phyloP scores from a whole-genome alignment of 306 rosid species.

The Vigna reflexopilosa region DNA sequence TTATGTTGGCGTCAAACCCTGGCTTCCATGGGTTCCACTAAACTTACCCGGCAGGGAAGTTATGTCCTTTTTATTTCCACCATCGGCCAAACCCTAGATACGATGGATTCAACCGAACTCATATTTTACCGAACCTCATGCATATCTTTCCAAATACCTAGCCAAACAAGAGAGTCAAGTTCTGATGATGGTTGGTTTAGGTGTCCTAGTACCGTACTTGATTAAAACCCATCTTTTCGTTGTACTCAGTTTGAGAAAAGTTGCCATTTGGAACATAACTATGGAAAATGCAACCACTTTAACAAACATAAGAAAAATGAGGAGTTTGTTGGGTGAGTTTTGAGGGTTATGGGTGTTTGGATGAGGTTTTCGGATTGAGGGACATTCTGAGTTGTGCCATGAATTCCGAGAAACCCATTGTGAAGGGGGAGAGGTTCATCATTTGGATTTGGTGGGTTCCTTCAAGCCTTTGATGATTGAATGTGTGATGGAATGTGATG shows the following conservation, averaged over 20 bases:
- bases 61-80: slow-evolving; percentile 79
- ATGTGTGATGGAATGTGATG: slow-evolving; percentile 96
- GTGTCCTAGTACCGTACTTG: slow-evolving; percentile 81
- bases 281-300: slow-evolving; percentile 64
- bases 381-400: slow-evolving; percentile 93
- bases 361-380: slow-evolving; percentile 62
- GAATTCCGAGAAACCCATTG: slow-evolving; percentile 77
- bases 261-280: slow-evolving; percentile 81
- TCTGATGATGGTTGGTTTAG: slow-evolving; percentile 81
- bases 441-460: slow-evolving; percentile 91
- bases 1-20: slow-evolving; percentile 70
- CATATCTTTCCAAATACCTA: slow-evolving; percentile 62
- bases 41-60: slow-evolving; percentile 78
- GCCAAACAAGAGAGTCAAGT: slow-evolving; percentile 62
- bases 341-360: slow-evolving; percentile 66
- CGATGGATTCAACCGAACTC: slow-evolving; percentile 79
- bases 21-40: slow-evolving; percentile 65
- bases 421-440: slow-evolving; percentile 71
- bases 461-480: slow-evolving; percentile 82
- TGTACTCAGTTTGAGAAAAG: slow-evolving; percentile 69
- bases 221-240: slow-evolving; percentile 77
- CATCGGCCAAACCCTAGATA: slow-evolving; percentile 72
- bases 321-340: slow-evolving; percentile 56
- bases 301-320: slow-evolving; percentile 45
- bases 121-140: slow-evolving; percentile 81